A percentile compares a stretch with the other conserved stretches of the same genome.
These are phyloP conservation scores for Globisporangium okanoganense DNA, from an alignment of 352 stramenopile species.

Conservation along the genomic window DNA sequence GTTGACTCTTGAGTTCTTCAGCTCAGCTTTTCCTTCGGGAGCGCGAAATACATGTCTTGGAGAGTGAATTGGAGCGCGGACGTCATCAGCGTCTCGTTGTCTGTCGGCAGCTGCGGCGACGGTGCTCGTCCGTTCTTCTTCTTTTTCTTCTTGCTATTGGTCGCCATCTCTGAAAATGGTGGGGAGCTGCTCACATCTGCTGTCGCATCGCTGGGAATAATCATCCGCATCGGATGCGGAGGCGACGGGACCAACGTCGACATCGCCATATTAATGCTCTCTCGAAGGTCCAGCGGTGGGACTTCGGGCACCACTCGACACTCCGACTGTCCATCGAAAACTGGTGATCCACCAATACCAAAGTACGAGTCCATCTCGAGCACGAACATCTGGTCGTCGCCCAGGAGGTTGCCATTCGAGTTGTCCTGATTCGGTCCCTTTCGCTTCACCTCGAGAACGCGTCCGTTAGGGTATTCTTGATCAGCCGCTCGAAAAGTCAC, in stretches of 20 bases:
- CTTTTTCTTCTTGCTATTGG: slow-evolving; percentile 35
- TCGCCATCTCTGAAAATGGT: slow-evolving; percentile 2
- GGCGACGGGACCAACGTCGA: slow-evolving; percentile 53
- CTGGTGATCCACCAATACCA: slow-evolving; percentile 69
- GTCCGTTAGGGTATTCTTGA: slow-evolving; percentile 39
- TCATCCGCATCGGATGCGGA: slow-evolving; percentile 15
- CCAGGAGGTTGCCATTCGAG: slow-evolving; percentile 35
- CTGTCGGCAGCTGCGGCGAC: neutral
- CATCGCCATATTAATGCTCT: slow-evolving; percentile 81
- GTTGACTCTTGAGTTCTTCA: slow-evolving; percentile 13
- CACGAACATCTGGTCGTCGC: slow-evolving; percentile 74
- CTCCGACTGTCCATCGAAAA: slow-evolving; percentile 54
- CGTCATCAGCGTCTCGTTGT: neutral
- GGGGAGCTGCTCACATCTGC: slow-evolving; percentile 7
- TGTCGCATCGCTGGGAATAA: slow-evolving; percentile 8
- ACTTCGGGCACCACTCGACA: slow-evolving; percentile 34
- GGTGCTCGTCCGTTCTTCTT: slow-evolving; percentile 21
- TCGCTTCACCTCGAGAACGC: slow-evolving; percentile 69
- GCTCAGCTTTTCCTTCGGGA: slow-evolving; percentile 34
- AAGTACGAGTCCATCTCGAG: slow-evolving; percentile 88
- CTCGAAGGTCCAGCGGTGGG: slow-evolving; percentile 51
- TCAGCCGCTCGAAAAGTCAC: slow-evolving; percentile 63
- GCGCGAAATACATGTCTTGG: slow-evolving; percentile 78
- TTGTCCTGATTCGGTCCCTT: slow-evolving; percentile 48
- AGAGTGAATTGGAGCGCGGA: slow-evolving; percentile 60